These are phyloP conservation scores for Phylloboletellus chloephorus DNA, from an alignment of 1,284 basidiomycete genomes.

Conservation along the genomic window DNA sequence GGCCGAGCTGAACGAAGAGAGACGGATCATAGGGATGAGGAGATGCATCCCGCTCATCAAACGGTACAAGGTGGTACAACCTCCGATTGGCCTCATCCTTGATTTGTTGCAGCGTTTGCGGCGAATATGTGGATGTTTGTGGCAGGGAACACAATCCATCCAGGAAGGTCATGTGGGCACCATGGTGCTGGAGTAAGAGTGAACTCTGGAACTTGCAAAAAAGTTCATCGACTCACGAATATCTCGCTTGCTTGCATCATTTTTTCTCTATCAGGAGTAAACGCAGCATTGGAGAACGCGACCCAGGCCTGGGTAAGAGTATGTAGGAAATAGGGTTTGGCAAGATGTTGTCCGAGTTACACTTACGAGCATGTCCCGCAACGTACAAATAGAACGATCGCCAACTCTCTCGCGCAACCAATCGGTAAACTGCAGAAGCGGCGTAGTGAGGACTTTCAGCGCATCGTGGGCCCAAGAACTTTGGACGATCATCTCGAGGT, in stretches of 20 bases:
- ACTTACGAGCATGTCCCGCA: constrained; percentile 87
- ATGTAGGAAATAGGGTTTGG: constrained; percentile 11
- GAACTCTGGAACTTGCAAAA: constrained; percentile 5
- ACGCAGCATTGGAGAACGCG: constrained; percentile 72
- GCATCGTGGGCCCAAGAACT: constrained; percentile 62
- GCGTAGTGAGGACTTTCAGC: constrained; percentile 57
- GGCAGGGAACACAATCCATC: constrained; percentile 80
- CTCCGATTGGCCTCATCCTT: constrained; percentile 45
- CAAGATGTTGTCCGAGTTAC: background rate
- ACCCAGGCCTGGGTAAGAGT: constrained; percentile 76
- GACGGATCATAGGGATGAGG: constrained; percentile 34
- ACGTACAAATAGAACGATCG: constrained; percentile 65
- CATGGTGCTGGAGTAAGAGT: constrained; percentile 61
- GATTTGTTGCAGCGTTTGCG: constrained; percentile 43
- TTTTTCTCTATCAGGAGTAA: constrained; percentile 32
- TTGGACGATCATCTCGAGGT: constrained; percentile 77
- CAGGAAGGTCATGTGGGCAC: constrained; percentile 80
- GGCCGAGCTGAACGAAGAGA: constrained; percentile 59
- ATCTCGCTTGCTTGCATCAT: constrained; percentile 47
- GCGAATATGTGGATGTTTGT: constrained; percentile 56
- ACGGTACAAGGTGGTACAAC: constrained; percentile 50
- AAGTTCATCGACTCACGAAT: constrained; percentile 56
- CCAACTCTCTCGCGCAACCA: constrained; percentile 73
- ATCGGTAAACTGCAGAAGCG: constrained; percentile 74
- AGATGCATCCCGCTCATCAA: constrained; percentile 29